A percentile compares a stretch with the other conserved stretches of the same genome.
These are phyloP conservation scores for Ephemerocybe angulata DNA, from an alignment of 768 basidiomycete genomes.

Conservation along the genomic window DNA sequence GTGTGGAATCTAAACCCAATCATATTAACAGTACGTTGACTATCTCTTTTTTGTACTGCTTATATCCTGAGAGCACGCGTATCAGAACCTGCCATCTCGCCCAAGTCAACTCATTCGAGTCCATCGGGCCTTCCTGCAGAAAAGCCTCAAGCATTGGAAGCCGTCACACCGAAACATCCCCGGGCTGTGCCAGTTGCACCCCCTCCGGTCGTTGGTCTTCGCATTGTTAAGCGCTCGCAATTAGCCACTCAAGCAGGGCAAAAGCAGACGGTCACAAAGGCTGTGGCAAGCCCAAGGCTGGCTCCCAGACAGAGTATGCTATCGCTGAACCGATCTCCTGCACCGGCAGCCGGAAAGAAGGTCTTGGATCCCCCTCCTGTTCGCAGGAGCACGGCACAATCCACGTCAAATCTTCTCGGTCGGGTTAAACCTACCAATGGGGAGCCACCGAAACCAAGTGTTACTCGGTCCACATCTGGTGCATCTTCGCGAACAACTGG, in stretches of 20 bases:
- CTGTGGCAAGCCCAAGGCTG: neutral
- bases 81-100: no score
- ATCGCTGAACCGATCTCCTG: neutral
- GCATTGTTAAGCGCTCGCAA: constrained; percentile 44
- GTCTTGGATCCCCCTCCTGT: neutral
- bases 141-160: neutral
- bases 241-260: neutral
- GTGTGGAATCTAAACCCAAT: no score
- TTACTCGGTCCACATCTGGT: neutral
- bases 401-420: neutral
- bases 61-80: no score
- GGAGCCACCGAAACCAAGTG: neutral
- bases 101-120: no score
- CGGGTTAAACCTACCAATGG: neutral
- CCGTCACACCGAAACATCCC: constrained; percentile 1
- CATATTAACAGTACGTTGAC: no score
- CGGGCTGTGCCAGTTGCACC: constrained; percentile 14
- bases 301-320: neutral
- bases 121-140: no score
- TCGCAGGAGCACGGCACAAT: neutral
- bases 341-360: neutral
- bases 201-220: constrained; percentile 40
- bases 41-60: no score
- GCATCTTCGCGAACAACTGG: neutral
- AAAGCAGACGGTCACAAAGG: neutral